Evolutionary conservation across 2,329 filamentous ascomycete species (phyloP).

Genomic region (Lomentospora prolificans): DNA sequence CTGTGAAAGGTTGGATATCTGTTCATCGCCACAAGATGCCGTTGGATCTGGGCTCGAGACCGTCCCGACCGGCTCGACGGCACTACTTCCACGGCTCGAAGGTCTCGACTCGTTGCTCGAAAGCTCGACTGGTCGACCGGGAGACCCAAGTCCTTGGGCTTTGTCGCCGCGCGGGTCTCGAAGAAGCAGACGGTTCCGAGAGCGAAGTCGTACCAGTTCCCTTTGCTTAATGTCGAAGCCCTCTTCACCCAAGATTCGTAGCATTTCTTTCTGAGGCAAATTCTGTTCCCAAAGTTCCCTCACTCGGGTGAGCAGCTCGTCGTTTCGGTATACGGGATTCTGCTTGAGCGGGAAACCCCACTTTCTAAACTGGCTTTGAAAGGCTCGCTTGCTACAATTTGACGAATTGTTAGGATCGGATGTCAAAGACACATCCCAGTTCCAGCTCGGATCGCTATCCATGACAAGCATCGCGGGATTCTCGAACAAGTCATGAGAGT

Average conservation of each 20-base stretch:
- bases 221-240: slow-evolving; percentile 64
- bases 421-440: neutral
- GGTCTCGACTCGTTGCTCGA: neutral
- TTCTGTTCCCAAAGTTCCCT: slow-evolving; percentile 73
- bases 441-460: slow-evolving; percentile 1
- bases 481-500: neutral
- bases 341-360: slow-evolving; percentile 74
- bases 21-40: neutral
- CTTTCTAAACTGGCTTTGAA: slow-evolving; percentile 64
- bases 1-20: neutral
- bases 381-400: slow-evolving; percentile 57
- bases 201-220: slow-evolving; percentile 59
- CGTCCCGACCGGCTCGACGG: neutral
- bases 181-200: slow-evolving; percentile 58
- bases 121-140: slow-evolving; percentile 10
- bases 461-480: slow-evolving; percentile 1
- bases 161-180: slow-evolving; percentile 50
- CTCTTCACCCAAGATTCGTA: slow-evolving; percentile 58
- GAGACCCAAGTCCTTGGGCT: slow-evolving; percentile 11
- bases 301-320: slow-evolving; percentile 55
- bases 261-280: slow-evolving; percentile 62
- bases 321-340: slow-evolving; percentile 61
- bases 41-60: neutral
- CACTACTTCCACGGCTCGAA: neutral
- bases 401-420: neutral